A percentile compares a stretch with the other conserved stretches of the same genome.
These are phyloP conservation scores for Penicillium canescens DNA, from an alignment of 495 filamentous ascomycete genomes.

Conservation along the genomic window DNA sequence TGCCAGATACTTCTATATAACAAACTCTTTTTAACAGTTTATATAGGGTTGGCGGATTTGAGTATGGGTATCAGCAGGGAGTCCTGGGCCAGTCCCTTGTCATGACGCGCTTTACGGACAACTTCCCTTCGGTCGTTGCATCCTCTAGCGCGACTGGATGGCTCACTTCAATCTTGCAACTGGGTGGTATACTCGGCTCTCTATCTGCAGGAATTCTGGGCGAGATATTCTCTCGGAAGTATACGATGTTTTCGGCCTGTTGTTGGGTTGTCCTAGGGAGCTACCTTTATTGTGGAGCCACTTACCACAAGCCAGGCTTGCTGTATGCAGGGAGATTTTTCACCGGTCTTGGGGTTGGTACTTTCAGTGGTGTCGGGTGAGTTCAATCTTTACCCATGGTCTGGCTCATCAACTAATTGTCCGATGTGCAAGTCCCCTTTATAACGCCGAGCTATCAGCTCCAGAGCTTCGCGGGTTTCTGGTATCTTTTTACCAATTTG, in stretches of 20 bases:
- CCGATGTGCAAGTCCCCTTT: conserved; percentile 50
- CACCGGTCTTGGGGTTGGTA: conserved; percentile 69
- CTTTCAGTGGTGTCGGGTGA: conserved; percentile 40
- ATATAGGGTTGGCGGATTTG: conserved; percentile 41
- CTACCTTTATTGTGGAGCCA: conserved; percentile 53
- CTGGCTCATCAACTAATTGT: too few relatives aligned
- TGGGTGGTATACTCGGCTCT: conserved; percentile 69
- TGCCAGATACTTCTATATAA: not conserved
- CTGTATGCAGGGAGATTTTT: conserved; percentile 65
- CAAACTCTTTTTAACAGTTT: not conserved
- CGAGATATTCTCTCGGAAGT: conserved; percentile 67
- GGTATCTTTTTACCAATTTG: conserved; percentile 77
- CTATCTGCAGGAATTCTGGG: conserved; percentile 55
- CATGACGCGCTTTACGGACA: conserved; percentile 41
- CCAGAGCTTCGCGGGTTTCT: conserved; percentile 76
- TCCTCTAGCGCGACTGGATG: conserved; percentile 42
- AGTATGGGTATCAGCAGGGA: conserved; percentile 50
- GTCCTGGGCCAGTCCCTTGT: conserved; percentile 44
- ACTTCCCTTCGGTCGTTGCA: conserved; percentile 41
- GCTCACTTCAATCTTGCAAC: conserved; percentile 62
- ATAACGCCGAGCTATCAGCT: conserved; percentile 73
- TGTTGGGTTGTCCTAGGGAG: conserved; percentile 70
- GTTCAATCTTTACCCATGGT: too few relatives aligned
- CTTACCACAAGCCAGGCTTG: conserved; percentile 61
- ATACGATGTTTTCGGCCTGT: conserved; percentile 66